A percentile compares a stretch with the other conserved stretches of the same genome.
Conservation (phyloP, 768 basidiomycete species). For the Naganishia friedmannii region DNA sequence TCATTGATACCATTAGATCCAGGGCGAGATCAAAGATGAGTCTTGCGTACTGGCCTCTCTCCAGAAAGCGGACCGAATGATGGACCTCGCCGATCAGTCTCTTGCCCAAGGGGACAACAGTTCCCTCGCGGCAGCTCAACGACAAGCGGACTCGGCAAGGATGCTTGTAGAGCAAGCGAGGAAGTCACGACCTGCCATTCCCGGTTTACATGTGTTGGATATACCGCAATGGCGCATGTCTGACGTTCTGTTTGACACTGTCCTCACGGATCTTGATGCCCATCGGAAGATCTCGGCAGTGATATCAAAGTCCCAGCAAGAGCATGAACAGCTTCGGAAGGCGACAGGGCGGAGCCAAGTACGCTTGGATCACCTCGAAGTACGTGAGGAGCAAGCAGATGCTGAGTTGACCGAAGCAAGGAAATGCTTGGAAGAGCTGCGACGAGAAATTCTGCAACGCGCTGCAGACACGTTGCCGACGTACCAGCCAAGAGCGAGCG, state of each 20-base stretch:
- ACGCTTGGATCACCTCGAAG: conserved; percentile 10
- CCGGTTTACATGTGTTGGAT: conserved; percentile 1
- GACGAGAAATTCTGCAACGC: conserved; percentile 17
- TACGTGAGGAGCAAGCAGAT: background rate
- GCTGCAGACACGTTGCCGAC: conserved; percentile 26
- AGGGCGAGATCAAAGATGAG: conserved; percentile 23
- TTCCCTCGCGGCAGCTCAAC: conserved; percentile 23
- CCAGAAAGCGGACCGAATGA: conserved; percentile 23
- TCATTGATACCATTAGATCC: background rate
- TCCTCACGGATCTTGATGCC: conserved; percentile 26
- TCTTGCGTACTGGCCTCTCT: conserved; percentile 18
- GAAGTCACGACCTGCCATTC: conserved; percentile 9
- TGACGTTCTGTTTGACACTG: conserved; percentile 29
- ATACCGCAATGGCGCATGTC: conserved; percentile 24
- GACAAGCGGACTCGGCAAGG: conserved; percentile 22
- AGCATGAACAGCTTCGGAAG: conserved; percentile 17
- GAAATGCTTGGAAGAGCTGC: conserved; percentile 4
- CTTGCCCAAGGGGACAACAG: conserved; percentile 6
- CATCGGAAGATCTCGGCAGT: conserved; percentile 28
- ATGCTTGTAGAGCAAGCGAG: conserved; percentile 29
- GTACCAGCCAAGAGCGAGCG: conserved; percentile 12
- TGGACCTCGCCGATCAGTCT: background rate
- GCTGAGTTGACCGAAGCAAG: background rate
- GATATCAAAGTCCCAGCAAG: background rate
- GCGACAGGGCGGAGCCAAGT: conserved; percentile 10